Evolutionary conservation across 768 basidiomycete species (phyloP), one percentile per base, ranked within the genome.

Genomic region (Suillus luteus): DNA sequence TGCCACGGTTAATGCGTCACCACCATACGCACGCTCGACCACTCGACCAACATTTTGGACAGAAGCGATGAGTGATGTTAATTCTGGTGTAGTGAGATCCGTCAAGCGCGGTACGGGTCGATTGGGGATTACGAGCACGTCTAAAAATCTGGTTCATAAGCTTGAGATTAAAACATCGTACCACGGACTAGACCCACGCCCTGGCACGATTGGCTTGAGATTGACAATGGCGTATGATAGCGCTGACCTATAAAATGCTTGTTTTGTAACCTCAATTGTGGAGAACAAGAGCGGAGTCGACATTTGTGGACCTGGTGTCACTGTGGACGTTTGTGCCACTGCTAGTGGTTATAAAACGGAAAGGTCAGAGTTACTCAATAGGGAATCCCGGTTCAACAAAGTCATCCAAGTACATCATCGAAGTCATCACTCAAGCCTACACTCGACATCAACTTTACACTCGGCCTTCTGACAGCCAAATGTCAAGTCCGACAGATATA

Each of bases 121-220:
- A 0, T 77, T 82, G 22, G 87, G 85, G 17, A 87, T 70, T 59
- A 89, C 85, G 49, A 89, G 83, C 17, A 89, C 87, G 73, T 89
- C 87, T 54, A 40, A 37, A 41, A 38, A 15, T 38, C 38, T n/a
- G 54, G 27, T 27, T 43, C 44, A 59, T 60, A 9, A 55, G 48
- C 48, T 12, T 27, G 22, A 7, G 27, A 59, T 22, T 52, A 37
- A 62, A 59, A 19, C n/a, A 35, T 22, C 9, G 44, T 31, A 1
- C 5, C 12, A 15, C 38, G 1, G 27, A 10, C 12, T 46, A 17
- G 17, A 84, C 93, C 78, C 76, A 99, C 96, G 95, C 55, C 95
- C 95, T 46, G 95, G 94, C 10, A 96, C 87, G 67, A 97, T 88
- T 1, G 96, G 96, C 70, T 95, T 97, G 65, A 97, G 85, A 73